These are phyloP conservation scores for Chrysopogon serrulatus DNA, from an alignment of 176 grass and related monocot genomes.

Conservation along the genomic window DNA sequence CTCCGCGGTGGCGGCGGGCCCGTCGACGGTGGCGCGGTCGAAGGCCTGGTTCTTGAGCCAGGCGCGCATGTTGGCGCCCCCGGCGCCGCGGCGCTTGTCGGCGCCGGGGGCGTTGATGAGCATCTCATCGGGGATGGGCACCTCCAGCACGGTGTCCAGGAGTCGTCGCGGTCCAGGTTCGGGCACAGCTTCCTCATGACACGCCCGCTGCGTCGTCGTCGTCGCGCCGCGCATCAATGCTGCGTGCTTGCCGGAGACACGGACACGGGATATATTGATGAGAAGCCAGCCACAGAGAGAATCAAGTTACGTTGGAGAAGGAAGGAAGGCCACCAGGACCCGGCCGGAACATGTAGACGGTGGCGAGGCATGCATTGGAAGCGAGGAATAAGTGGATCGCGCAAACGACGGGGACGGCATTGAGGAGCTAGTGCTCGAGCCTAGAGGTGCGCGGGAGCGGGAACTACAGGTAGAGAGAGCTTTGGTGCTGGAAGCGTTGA, in stretches of 20 bases:
- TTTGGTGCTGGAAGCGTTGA: not conserved
- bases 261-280: not conserved
- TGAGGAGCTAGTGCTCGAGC: slow-evolving; percentile 13
- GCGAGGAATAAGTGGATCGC: slow-evolving; percentile 59
- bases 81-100: slow-evolving; percentile 49
- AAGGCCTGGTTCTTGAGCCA: slow-evolving; percentile 95
- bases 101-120: slow-evolving; percentile 38
- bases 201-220: not conserved
- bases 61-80: slow-evolving; percentile 61
- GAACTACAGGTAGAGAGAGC: not conserved
- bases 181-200: slow-evolving; percentile 95
- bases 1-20: slow-evolving; percentile 42
- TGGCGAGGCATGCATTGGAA: slow-evolving; percentile 33
- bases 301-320: not conserved
- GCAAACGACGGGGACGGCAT: not conserved
- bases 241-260: not conserved
- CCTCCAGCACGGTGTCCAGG: slow-evolving; percentile 96
- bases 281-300: not conserved
- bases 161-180: slow-evolving; percentile 78
- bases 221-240: slow-evolving; percentile 15
- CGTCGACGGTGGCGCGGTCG: slow-evolving; percentile 58
- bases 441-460: not conserved
- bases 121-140: slow-evolving; percentile 97
- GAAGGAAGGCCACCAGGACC: slow-evolving; percentile 1
- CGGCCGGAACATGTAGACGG: slow-evolving; percentile 12